Base-by-base conservation (phyloP, 352 stramenopile species). In the Pythium periplocum region DNA sequence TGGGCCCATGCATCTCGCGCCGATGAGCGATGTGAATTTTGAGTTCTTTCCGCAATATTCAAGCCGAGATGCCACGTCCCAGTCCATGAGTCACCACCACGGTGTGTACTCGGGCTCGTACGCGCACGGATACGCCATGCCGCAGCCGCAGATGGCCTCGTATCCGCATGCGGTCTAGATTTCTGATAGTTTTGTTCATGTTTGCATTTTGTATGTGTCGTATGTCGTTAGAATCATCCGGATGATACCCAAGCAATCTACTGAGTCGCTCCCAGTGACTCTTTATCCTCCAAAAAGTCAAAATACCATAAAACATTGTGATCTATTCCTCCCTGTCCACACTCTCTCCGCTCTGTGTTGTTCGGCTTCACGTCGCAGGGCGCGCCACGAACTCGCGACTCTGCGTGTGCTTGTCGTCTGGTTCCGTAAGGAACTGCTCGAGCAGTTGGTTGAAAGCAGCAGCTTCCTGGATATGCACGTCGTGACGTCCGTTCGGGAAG, bases 381-480 rank as follows among this genome's bases (percentile, higher is more conserved):
- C 71, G 68, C 32, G 81, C 80, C 9, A 90, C 81, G 45, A 81
- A 91, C 53, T 91, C 83, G 36, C 81, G 78, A 48, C 83, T 91
- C 54, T 93, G 80, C 32, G 81, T 91, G 48, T 84, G 73, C 61
- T 87, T 91, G 64, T 93, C 83, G 52, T 93, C 78, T 3, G 72
- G 71, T 43, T 93, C 83, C 10, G 75, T 68, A 6, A 91, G 58
- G 39, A 91, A 93, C 35, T 57, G 47, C n/a, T 70, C 55, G 26
- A 93, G 64, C 42, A 93, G 33, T 30, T 51, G 48, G 58, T 93
- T 90, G 50, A 91, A 88, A 8, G 57, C 64, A 4, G 57, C 51
- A 0, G 78, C 59, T 40, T 84, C 58, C 7, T 71, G 62, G 26
- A 83, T 50, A 45, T 86, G 69, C 38, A 91, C 52, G 48, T 88